Percentiles rank a stretch among this genome's conserved stretches.
Conservation (phyloP, 805 yeast genomes). For the Candida vartiovaarae region DNA sequence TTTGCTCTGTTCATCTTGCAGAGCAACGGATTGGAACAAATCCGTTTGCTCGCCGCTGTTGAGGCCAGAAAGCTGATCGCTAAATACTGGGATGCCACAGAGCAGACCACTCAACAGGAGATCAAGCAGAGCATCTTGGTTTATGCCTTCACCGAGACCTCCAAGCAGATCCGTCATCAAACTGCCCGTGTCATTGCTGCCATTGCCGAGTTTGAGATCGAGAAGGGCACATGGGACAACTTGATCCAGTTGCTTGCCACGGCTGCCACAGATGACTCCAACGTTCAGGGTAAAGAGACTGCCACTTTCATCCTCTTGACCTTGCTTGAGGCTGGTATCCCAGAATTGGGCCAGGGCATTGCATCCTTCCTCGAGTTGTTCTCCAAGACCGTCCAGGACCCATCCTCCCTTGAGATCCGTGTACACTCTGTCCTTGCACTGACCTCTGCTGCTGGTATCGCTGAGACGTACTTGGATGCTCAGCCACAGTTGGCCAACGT, state of each 20-base stretch:
- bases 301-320: slow-evolving; percentile 75
- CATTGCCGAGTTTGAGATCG: slow-evolving; percentile 72
- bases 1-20: slow-evolving; percentile 75
- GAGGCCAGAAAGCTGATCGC: slow-evolving; percentile 83
- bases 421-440: slow-evolving; percentile 78
- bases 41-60: slow-evolving; percentile 92
- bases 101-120: slow-evolving; percentile 42
- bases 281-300: slow-evolving; percentile 58
- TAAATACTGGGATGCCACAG: slow-evolving; percentile 53
- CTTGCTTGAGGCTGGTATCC: slow-evolving; percentile 63
- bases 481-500: slow-evolving; percentile 40
- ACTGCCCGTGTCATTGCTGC: slow-evolving; percentile 85
- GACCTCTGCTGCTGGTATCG: slow-evolving; percentile 54
- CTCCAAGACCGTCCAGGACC: slow-evolving; percentile 53
- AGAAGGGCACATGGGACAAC: slow-evolving; percentile 64
- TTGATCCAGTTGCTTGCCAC: slow-evolving; percentile 64
- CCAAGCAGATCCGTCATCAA: slow-evolving; percentile 73
- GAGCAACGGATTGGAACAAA: slow-evolving; percentile 56
- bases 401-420: slow-evolving; percentile 63
- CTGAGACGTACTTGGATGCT: slow-evolving; percentile 51
- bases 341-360: slow-evolving; percentile 50
- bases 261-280: slow-evolving; percentile 49
- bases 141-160: slow-evolving; percentile 58
- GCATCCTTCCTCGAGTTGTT: slow-evolving; percentile 68
- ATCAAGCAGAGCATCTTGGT: slow-evolving; percentile 65